Percentiles rank a stretch among this genome's conserved stretches.
Conservation (phyloP, 352 stramenopile genomes). For the Pythium angustatum region DNA sequence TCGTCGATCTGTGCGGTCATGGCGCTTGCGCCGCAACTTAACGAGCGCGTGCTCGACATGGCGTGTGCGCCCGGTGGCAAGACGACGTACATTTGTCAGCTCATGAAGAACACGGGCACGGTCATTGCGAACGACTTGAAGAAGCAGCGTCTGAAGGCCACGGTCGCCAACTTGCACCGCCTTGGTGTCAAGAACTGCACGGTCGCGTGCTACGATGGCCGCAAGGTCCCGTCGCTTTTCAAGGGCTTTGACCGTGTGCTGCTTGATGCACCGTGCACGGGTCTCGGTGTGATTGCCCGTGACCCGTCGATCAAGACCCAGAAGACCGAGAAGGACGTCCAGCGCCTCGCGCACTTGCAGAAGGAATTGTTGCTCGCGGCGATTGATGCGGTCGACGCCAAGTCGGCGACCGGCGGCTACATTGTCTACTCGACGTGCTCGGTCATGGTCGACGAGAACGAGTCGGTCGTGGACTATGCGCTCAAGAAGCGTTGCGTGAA, state of each 20-base stretch:
- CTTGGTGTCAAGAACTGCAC: constrained; percentile 98
- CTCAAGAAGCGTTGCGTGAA: constrained; percentile 98
- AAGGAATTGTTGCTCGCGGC: constrained; percentile 99
- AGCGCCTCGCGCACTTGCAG: constrained; percentile 95
- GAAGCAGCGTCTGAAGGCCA: constrained; percentile 96
- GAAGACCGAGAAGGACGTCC: constrained; percentile 92
- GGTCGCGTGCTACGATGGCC: constrained; percentile 96
- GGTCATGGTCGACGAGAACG: constrained; percentile 93
- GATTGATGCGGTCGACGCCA: constrained; percentile 97
- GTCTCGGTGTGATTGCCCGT: constrained; percentile 97
- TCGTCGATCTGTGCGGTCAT: constrained; percentile 99
- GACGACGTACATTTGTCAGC: constrained; percentile 98
- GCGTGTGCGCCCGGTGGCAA: constrained; percentile 98
- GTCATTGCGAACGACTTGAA: constrained; percentile 99
- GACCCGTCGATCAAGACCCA: constrained; percentile 99
- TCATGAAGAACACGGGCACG: constrained; percentile 99
- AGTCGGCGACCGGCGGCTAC: constrained; percentile 95
- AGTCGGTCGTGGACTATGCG: constrained; percentile 99
- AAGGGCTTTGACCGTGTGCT: constrained; percentile 98
- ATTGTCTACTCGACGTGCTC: constrained; percentile 99
- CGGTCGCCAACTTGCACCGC: constrained; percentile 98
- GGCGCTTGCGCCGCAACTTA: constrained; percentile 95
- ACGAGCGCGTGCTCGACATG: constrained; percentile 98
- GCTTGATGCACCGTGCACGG: constrained; percentile 98
- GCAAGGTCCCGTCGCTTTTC: constrained; percentile 93